Evolutionary conservation across 495 filamentous ascomycete genomes (phyloP).

Genomic region (Aspergillus egyptiacus): DNA sequence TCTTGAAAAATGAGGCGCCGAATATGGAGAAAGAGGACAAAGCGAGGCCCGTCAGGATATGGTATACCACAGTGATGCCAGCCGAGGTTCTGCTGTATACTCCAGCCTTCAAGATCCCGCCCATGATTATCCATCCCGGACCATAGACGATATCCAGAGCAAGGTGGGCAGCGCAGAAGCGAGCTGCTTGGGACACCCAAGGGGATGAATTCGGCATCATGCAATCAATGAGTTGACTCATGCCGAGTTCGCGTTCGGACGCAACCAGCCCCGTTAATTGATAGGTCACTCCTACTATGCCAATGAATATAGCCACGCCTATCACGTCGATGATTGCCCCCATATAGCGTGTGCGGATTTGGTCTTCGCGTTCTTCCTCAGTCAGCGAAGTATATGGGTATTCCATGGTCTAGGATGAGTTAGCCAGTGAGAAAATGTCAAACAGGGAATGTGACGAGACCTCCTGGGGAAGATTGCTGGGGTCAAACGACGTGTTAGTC

Average conservation of each 20-base stretch:
- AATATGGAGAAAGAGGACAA: conserved; percentile 65
- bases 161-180: conserved; percentile 61
- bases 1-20: conserved; percentile 66
- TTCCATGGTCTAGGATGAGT: conserved; percentile 41
- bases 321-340: conserved; percentile 59
- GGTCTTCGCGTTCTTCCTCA: conserved; percentile 52
- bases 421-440: neutral
- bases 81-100: conserved; percentile 58
- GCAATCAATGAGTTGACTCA: conserved; percentile 73
- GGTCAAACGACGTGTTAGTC: conserved; percentile 36
- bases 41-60: conserved; percentile 58
- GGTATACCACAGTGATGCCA: conserved; percentile 56
- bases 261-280: conserved; percentile 73
- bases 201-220: conserved; percentile 65
- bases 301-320: conserved; percentile 61
- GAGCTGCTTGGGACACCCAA: conserved; percentile 63
- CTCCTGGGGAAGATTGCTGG: conserved; percentile 34
- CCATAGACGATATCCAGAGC: conserved; percentile 64
- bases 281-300: conserved; percentile 64
- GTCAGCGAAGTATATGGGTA: conserved; percentile 69
- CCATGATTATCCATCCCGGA: conserved; percentile 64
- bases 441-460: conserved; percentile 15
- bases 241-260: conserved; percentile 69
- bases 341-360: conserved; percentile 63
- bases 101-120: conserved; percentile 51